phyloP scores from a whole-genome alignment of 228 moss, liverwort and hornwort species.

The Sphagnum fallax region DNA sequence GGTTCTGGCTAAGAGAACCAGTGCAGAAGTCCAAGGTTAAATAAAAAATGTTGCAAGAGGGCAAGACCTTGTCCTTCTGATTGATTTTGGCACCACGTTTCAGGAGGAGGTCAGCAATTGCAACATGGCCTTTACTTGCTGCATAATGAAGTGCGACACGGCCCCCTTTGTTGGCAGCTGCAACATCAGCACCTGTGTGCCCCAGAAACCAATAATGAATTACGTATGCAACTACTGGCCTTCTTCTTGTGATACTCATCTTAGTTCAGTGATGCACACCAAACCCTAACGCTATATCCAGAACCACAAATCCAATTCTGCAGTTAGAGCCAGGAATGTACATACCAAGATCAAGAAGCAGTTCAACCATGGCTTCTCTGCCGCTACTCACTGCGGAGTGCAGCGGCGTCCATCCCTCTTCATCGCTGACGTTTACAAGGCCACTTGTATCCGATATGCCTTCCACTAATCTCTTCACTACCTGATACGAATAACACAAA shows the following conservation, averaged over 20 bases:
- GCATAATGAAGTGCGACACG: constrained; percentile 86
- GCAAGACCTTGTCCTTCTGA: constrained; percentile 57
- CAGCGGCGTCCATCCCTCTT: constrained; percentile 96
- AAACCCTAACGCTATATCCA: too few relatives aligned
- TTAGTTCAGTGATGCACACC: too few relatives aligned
- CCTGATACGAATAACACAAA: constrained; percentile 15
- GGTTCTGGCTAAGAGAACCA: background rate
- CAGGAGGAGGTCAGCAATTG: constrained; percentile 55
- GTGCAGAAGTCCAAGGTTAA: background rate
- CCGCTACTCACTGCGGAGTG: constrained; percentile 86
- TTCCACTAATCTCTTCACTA: constrained; percentile 55
- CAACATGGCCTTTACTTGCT: constrained; percentile 78
- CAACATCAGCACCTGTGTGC: constrained; percentile 51
- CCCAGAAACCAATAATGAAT: background rate
- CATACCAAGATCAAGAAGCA: constrained; percentile 47
- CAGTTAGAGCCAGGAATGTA: background rate
- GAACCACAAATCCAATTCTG: background rate
- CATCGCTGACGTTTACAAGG: constrained; percentile 72
- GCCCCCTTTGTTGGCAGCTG: constrained; percentile 59
- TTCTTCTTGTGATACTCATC: too few relatives aligned
- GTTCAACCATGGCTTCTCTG: constrained; percentile 55
- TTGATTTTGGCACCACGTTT: constrained; percentile 68
- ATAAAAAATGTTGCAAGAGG: background rate
- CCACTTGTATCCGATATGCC: constrained; percentile 35
- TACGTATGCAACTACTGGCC: background rate